phyloP scores from a whole-genome alignment of 129 eudicot genomes.

The Pittosporum tobira region DNA sequence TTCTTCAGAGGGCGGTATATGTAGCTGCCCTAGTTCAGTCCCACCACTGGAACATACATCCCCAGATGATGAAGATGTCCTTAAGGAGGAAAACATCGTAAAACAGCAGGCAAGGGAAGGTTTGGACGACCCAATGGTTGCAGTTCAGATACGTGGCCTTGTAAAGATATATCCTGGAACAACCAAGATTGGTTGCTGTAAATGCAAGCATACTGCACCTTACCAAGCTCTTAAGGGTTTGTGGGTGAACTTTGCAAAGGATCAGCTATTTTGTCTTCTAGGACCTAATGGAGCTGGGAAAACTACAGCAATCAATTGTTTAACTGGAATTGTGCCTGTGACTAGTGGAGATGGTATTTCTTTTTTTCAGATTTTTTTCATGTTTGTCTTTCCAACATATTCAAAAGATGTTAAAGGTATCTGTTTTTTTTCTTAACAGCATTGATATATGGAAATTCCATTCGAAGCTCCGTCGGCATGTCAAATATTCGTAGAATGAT shows the following conservation, averaged over 20 bases:
- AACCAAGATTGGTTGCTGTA: constrained; percentile 53
- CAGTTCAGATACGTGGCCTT: constrained; percentile 87
- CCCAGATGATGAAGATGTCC: constrained; percentile 89
- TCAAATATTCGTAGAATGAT: constrained; percentile 85
- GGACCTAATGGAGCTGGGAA: constrained; percentile 99
- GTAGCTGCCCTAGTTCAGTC: constrained; percentile 52
- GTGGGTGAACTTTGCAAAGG: constrained; percentile 76
- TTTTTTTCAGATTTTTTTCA: constrained; percentile 4
- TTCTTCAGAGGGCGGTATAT: constrained; percentile 65
- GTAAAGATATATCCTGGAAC: constrained; percentile 66
- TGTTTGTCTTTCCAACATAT: constrained; percentile 1
- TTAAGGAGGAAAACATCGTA: constrained; percentile 69
- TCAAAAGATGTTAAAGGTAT: neutral
- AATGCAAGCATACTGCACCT: constrained; percentile 61
- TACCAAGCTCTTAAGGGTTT: constrained; percentile 94
- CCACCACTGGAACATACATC: constrained; percentile 38
- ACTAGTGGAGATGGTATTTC: constrained; percentile 90
- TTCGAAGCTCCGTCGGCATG: constrained; percentile 79
- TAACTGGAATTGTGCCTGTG: constrained; percentile 88
- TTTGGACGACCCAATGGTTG: constrained; percentile 48
- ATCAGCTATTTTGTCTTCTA: constrained; percentile 89
- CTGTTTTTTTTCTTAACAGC: constrained; percentile 38
- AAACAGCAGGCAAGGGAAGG: constrained; percentile 59
- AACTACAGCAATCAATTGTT: constrained; percentile 85
- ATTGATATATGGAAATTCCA: constrained; percentile 65